Conservation (phyloP, 2,329 filamentous ascomycete species). For the Pseudogymnoascus sp. region DNA sequence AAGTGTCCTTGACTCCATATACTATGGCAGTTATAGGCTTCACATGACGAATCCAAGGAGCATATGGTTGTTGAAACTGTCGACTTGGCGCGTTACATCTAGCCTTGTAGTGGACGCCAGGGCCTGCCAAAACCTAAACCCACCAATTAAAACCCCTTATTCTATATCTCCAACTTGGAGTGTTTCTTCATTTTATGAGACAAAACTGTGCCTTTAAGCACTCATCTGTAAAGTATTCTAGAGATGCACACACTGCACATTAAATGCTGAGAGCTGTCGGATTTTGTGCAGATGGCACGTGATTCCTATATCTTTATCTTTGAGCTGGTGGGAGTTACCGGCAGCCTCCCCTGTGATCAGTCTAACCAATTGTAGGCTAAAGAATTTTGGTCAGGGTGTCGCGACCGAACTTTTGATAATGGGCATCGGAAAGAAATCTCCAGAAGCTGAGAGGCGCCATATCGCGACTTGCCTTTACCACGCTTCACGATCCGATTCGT, state of each 20-base stretch:
- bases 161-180: background rate
- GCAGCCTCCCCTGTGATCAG: background rate
- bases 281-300: background rate
- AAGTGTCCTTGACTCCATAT: background rate
- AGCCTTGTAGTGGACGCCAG: background rate
- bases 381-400: constrained; percentile 7
- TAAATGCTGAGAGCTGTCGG: background rate
- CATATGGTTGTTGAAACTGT: background rate
- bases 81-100: background rate
- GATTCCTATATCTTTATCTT: background rate
- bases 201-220: background rate
- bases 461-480: background rate
- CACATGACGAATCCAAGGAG: background rate
- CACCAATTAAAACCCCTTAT: background rate
- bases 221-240: background rate
- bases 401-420: constrained; percentile 9
- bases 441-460: background rate
- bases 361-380: constrained; percentile 3
- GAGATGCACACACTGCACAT: background rate
- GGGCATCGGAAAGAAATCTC: background rate
- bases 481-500: background rate
- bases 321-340: background rate
- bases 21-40: background rate
- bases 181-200: background rate
- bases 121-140: background rate